phyloP scores from a whole-genome alignment of 1,284 basidiomycete genomes.

The Cerrena zonata region DNA sequence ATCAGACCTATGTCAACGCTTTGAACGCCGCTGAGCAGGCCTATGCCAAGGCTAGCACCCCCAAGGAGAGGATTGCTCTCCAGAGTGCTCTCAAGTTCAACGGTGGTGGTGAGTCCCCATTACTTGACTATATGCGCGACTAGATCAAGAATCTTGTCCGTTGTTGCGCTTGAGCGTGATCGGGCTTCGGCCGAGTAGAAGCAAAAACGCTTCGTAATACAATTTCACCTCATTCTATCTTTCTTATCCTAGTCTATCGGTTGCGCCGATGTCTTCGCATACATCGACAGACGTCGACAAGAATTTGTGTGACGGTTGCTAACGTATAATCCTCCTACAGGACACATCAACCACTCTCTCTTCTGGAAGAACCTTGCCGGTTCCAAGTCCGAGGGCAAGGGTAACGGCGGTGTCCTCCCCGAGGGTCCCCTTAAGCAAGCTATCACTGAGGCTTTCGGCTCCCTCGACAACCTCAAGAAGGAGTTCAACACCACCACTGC shows the following conservation, averaged over 20 bases:
- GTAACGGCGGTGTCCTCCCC: slow-evolving; percentile 60
- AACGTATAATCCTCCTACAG: slow-evolving; percentile 30
- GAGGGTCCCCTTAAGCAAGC: slow-evolving; percentile 77
- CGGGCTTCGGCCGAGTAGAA: background rate
- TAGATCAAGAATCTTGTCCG: background rate
- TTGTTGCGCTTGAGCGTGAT: background rate
- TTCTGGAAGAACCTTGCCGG: slow-evolving; percentile 97
- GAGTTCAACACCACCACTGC: slow-evolving; percentile 78
- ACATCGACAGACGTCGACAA: background rate
- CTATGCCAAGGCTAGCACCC: slow-evolving; percentile 61
- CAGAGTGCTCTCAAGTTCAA: slow-evolving; percentile 88
- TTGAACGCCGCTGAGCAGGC: slow-evolving; percentile 88
- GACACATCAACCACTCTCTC: slow-evolving; percentile 86
- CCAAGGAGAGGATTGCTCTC: slow-evolving; percentile 80
- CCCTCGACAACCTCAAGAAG: slow-evolving; percentile 69
- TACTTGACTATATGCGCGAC: background rate
- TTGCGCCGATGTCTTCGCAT: background rate
- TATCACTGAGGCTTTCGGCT: slow-evolving; percentile 81
- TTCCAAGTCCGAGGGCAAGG: slow-evolving; percentile 42
- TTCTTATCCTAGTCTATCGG: background rate
- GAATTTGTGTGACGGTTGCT: background rate
- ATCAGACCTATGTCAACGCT: slow-evolving; percentile 88
- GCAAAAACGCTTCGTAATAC: background rate
- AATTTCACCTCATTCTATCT: background rate
- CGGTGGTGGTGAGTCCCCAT: slow-evolving; percentile 69